Evolutionary conservation across 1,284 basidiomycete species (phyloP), one percentile per base, ranked within the genome.

Genomic region (Erythrobasidium hasegawianum): DNA sequence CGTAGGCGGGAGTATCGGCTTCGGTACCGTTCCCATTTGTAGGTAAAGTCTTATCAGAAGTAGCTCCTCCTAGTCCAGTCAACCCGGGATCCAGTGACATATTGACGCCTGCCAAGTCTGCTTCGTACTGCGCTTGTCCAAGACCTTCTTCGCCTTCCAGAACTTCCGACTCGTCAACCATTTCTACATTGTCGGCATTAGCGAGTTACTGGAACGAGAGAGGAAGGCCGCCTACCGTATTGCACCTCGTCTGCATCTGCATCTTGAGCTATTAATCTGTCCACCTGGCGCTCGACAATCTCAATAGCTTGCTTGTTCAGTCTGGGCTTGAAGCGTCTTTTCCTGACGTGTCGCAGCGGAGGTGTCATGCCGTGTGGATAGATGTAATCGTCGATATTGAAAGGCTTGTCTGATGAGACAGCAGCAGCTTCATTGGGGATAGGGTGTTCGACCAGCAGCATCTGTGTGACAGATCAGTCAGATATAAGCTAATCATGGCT

Each of bases 291-390:
- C 77, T 98, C 95, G 1, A 97, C 93, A 38, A 90, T 94, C 80
- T 97, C 94, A 71, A 97, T 97, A 0, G 91, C 91, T 84, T 90
- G 80, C 76, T 85, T 84, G 75, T 91, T 91, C 40, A 91, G 84
- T 56, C 93, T 82, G 77, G 94, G 96, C 68, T 95, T 83, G 78
- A 97, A 98, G 43, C 96, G 82, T 27, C 96, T 85, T 78, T 97
- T 97, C 54, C 96, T 84, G 39, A 87, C 92, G 76, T 94, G 87
- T 66, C 89, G 85, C 71, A 99, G 79, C 8, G 96, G 96, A 53
- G 95, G 95, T 0, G 94, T 97, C 64, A 98, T 83, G 4, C 96
- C 96, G 74, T 98, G 95, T 0, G 90, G 93, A 86, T 90, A 99
- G 68, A 97, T 90, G 77, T 94, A 97, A 72, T 97, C 95, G 72